Base-by-base conservation (phyloP, 2,329 filamentous ascomycete species). In the Cordyceps militaris region DNA sequence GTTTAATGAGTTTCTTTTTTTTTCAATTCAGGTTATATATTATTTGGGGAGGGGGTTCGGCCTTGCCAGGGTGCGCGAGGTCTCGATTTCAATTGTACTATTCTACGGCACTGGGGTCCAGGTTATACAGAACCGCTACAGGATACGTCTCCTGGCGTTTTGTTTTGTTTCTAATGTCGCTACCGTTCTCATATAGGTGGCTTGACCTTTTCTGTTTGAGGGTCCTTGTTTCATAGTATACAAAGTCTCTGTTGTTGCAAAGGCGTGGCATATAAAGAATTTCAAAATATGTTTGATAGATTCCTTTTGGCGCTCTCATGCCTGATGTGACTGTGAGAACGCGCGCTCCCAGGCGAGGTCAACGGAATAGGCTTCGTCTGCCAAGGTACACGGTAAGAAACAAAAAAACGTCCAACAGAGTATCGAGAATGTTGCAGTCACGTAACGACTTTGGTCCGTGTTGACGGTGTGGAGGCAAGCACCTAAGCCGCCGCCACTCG, bases 41-140 rank as follows among this genome's bases (percentile, higher is more conserved):
- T 40, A 38, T 47, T 47, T 26, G 2, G 9, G 24, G 38, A 14
- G 28, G 40, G 30, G 23, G 3, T 23, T 47, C 28, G 43, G 53
- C 43, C n/a, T 40, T 8, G 11, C 21, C 7, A n/a, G 14, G 34
- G n/a, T 7, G n/a, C 9, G 36, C 42, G 9, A 54, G 30, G 42
- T 44, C 40, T 26, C 32, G n/a, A 48, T 26, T 24, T 44, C n/a
- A 14, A 34, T 24, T 53, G 50, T 53, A 53, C 50, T 53, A 56
- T 56, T 56, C 36, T 47, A 56, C 30, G 32, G 23, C 42, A 30
- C 52, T 38, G 23, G 21, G 34, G n/a, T 56, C 11, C 32, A 23
- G 53, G 43, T 44, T 48, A 47, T 19, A 28, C 38, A 32, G 43
- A 38, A n/a, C 40, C 43, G 32, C 4, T 28, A 48, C 43, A 56